Conservation (phyloP, 768 basidiomycete genomes). For the Tephrocybe sp. region DNA sequence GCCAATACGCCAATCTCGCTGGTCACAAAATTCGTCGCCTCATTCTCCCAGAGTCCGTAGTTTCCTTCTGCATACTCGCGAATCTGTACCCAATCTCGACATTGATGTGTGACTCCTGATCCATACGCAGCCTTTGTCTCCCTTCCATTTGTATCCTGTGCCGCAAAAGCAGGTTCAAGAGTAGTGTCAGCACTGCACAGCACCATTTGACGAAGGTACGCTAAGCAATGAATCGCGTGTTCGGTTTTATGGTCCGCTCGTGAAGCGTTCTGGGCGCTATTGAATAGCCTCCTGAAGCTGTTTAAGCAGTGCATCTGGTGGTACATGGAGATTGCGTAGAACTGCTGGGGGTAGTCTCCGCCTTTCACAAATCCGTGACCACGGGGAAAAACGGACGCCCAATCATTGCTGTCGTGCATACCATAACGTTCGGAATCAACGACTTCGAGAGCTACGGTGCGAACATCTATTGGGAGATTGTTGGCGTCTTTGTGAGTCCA, state of each 20-base stretch:
- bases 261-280: not conserved
- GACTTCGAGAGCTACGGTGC: slow-evolving; percentile 6
- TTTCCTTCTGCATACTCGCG: slow-evolving; percentile 12
- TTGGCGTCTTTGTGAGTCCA: not conserved
- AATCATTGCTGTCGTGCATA: slow-evolving; percentile 9
- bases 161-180: slow-evolving; percentile 11
- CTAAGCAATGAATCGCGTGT: slow-evolving; percentile 10
- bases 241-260: not conserved
- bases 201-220: slow-evolving; percentile 11
- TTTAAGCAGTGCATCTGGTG: slow-evolving; percentile 14
- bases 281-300: slow-evolving; percentile 8
- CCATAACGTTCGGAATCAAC: slow-evolving; percentile 11
- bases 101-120: slow-evolving; percentile 12
- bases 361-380: slow-evolving; percentile 12
- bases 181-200: slow-evolving; percentile 12
- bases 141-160: slow-evolving; percentile 3
- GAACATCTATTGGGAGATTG: not conserved
- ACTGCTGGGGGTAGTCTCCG: slow-evolving; percentile 1
- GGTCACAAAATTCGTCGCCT: slow-evolving; percentile 4
- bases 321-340: slow-evolving; percentile 11
- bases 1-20: slow-evolving; percentile 9
- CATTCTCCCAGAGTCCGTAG: slow-evolving; percentile 4
- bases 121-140: slow-evolving; percentile 9
- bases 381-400: slow-evolving; percentile 12
- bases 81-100: slow-evolving; percentile 12